Evolutionary conservation across 2,329 filamentous ascomycete species (phyloP).

Genomic region (Fusarium globosum): DNA sequence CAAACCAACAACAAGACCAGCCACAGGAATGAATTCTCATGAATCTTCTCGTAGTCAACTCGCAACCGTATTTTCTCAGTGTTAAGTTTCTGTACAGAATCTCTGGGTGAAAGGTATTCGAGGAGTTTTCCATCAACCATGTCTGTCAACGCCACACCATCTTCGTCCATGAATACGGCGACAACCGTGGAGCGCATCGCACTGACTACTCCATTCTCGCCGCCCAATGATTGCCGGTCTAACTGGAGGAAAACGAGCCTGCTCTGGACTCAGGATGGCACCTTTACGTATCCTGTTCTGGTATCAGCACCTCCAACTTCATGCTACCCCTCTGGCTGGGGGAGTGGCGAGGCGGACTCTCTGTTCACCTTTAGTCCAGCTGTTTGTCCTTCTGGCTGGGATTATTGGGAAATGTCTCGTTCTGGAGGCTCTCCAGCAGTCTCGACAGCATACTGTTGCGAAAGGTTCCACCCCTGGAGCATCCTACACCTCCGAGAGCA

Average conservation of each 20-base stretch:
- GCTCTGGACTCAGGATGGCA: background rate
- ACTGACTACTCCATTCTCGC: background rate
- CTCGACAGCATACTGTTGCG: background rate
- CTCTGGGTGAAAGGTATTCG: too few relatives aligned
- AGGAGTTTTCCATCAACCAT: too few relatives aligned
- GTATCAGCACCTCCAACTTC: background rate
- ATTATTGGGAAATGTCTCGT: background rate
- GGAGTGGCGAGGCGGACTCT: background rate
- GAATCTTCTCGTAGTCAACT: too few relatives aligned
- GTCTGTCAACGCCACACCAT: too few relatives aligned
- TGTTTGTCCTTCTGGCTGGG: background rate
- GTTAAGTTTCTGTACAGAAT: too few relatives aligned
- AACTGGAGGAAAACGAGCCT: rapidly evolving
- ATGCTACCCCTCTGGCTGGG: background rate
- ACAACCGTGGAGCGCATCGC: background rate
- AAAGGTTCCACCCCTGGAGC: background rate
- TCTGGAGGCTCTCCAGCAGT: background rate
- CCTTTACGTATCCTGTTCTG: background rate
- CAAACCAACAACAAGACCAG: too few relatives aligned
- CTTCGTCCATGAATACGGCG: too few relatives aligned
- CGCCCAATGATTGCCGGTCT: rapidly evolving
- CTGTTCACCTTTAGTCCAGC: background rate
- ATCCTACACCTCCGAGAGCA: background rate
- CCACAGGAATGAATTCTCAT: too few relatives aligned
- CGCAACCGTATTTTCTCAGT: too few relatives aligned